Conservation (phyloP, 495 filamentous ascomycete species). For the Aspergillus baeticus region DNA sequence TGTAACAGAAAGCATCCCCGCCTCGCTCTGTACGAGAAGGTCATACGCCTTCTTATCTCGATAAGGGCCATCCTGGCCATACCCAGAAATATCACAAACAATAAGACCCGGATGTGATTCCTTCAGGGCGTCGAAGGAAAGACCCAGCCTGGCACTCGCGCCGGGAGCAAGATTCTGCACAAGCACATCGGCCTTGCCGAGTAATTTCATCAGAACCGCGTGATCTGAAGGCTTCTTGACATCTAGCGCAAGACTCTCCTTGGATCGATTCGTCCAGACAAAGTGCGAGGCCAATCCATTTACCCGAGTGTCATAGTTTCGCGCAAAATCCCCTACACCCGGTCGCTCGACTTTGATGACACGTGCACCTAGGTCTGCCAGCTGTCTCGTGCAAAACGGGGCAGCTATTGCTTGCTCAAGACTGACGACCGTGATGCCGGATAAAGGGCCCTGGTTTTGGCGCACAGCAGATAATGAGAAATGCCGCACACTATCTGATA, state of each 20-base stretch:
- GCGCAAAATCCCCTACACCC: constrained; percentile 49
- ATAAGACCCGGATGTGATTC: constrained; percentile 42
- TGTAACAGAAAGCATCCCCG: constrained; percentile 50
- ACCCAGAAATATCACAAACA: constrained; percentile 54
- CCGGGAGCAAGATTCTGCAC: constrained; percentile 54
- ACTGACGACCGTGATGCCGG: constrained; percentile 50
- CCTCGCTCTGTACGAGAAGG: constrained; percentile 54
- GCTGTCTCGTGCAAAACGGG: constrained; percentile 51
- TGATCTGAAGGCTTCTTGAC: constrained; percentile 44
- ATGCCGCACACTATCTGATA: not conserved
- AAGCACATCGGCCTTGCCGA: constrained; percentile 47
- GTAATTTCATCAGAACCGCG: constrained; percentile 39
- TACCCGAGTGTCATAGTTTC: constrained; percentile 47
- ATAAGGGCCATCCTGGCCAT: constrained; percentile 50
- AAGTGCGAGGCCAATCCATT: constrained; percentile 51
- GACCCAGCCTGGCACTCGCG: constrained; percentile 44
- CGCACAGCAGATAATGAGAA: not conserved
- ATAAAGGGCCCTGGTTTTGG: constrained; percentile 28
- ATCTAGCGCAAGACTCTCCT: constrained; percentile 49
- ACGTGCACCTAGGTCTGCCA: constrained; percentile 51
- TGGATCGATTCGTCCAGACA: constrained; percentile 53
- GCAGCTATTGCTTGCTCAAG: constrained; percentile 54
- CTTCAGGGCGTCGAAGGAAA: constrained; percentile 42
- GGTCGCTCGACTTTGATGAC: constrained; percentile 55
- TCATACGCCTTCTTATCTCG: constrained; percentile 56